phyloP scores from a whole-genome alignment of 176 grass and related monocot species.

The Lolium perenne region DNA sequence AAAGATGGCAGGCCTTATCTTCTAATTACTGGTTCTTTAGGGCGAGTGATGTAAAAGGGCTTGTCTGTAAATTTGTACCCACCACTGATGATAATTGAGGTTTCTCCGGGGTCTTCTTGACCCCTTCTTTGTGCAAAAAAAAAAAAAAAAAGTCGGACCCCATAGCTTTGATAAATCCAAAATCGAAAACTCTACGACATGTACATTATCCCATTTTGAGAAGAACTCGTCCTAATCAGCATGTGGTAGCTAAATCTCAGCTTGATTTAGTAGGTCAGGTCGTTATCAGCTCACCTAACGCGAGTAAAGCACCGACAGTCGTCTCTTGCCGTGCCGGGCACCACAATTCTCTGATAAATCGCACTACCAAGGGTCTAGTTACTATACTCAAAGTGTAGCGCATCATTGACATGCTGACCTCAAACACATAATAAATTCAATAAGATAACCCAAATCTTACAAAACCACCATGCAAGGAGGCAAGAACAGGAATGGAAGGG shows the following conservation, averaged over 20 bases:
- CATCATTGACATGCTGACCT: slow-evolving; percentile 39
- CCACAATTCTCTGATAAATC: slow-evolving; percentile 1
- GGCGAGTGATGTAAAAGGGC: too few species aligned
- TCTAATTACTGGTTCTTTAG: too few species aligned
- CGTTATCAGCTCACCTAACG: slow-evolving; percentile 13
- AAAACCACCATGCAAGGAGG: slow-evolving; percentile 26
- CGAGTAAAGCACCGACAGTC: slow-evolving; percentile 44
- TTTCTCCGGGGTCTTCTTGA: too few species aligned
- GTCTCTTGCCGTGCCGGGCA: neutral
- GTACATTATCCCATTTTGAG: slow-evolving; percentile 14
- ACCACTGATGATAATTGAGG: too few species aligned
- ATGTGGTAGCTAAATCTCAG: slow-evolving; percentile 11
- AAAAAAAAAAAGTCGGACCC: too few species aligned
- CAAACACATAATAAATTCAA: slow-evolving; percentile 49
- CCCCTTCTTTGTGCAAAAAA: too few species aligned
- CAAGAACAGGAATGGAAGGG: slow-evolving; percentile 26
- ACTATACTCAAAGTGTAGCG: neutral
- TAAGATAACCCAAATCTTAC: slow-evolving; percentile 30
- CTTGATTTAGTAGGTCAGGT: neutral
- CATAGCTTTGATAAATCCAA: slow-evolving; percentile 43
- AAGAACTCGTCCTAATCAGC: neutral
- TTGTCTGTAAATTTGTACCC: too few species aligned
- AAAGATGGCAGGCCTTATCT: too few species aligned
- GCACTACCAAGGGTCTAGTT: neutral
- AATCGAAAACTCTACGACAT: slow-evolving; percentile 7